Percentiles rank a stretch among this genome's conserved stretches.
phyloP scores from a whole-genome alignment of 768 basidiomycete species.

The Suillus placidus region DNA sequence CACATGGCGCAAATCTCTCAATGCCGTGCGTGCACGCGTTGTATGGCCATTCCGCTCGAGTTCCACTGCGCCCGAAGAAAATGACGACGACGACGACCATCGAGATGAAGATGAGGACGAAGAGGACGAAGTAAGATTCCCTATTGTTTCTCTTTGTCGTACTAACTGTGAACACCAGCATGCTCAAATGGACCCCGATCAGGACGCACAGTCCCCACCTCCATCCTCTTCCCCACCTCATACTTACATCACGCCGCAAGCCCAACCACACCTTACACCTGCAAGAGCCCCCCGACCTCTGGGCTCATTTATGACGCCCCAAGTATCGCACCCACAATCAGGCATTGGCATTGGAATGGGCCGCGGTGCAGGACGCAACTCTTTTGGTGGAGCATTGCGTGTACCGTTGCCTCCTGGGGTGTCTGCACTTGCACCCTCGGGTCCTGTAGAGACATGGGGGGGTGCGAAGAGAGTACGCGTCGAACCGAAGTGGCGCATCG shows the following conservation, averaged over 20 bases:
- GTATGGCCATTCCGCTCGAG: constrained; percentile 34
- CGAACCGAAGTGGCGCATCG: constrained; percentile 57
- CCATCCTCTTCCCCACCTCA: constrained; percentile 1
- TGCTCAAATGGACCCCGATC: constrained; percentile 1
- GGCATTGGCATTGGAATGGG: constrained; percentile 10
- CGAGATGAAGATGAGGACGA: constrained; percentile 27
- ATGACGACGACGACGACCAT: constrained; percentile 25
- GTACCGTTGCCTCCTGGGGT: constrained; percentile 6
- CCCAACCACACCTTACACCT: constrained; percentile 1
- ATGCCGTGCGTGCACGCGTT: constrained; percentile 31
- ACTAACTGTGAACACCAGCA: background rate
- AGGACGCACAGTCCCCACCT: constrained; percentile 6
- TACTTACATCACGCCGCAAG: background rate
- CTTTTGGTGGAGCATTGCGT: constrained; percentile 41
- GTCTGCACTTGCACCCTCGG: constrained; percentile 26
- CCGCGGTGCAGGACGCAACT: constrained; percentile 35
- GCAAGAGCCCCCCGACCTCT: constrained; percentile 22
- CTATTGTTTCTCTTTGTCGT: background rate
- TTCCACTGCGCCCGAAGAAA: constrained; percentile 24
- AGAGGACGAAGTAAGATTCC: constrained; percentile 17
- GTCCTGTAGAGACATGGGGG: constrained; percentile 29
- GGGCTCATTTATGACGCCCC: constrained; percentile 62
- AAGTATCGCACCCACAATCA: constrained; percentile 30
- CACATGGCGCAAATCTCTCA: constrained; percentile 39
- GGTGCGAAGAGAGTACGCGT: constrained; percentile 44